Base-by-base conservation (phyloP, 2,329 filamentous ascomycete species). In the Leptographium wingfieldii region DNA sequence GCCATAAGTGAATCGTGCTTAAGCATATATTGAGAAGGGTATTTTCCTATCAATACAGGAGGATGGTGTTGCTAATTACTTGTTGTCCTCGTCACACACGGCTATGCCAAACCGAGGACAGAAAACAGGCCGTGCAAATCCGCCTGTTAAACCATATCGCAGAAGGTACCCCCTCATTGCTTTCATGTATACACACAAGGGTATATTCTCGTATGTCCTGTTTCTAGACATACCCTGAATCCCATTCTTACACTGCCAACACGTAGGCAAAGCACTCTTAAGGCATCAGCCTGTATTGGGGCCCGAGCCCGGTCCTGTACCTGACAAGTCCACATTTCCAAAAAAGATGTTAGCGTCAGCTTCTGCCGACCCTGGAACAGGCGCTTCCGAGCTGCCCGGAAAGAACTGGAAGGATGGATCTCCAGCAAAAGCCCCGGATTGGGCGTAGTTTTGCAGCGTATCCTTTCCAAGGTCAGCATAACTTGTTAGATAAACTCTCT, bases 381-480 rank as follows among this genome's bases (percentile, higher is more conserved):
- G 55, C 16, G 57, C 58, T 3, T 62, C 63, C 0, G 51, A 2
- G 14, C 43, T 60, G 12, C 22, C 59, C 5, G 59, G 22, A 63
- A 81, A 81, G 62, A 82, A 76, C 58, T 78, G 76, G 64, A 81
- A 80, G 19, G 75, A 74, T 60, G 78, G 76, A 38, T 82, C 79
- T 3, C 73, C 70, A 31, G 75, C 77, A 74, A 79, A 83, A 51
- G 75, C 76, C 16, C 78, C 75, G n/a, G 69, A 76, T 58, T 84
- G 81, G 0, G 80, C 76, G 62, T 79, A 83, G 57, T 76, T 82
- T 62, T 84, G 80, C 55, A 84, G 78, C 14, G 78, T 76, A 52
- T 77, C 76, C 81, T 83, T 58, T 43, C 5, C 62, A 11, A 33
- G 49, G 40, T 46, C 19, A 58, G 38, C 9, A 35, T 16, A 27